Conservation (phyloP, 2,329 filamentous ascomycete species). For the Bertia moriformis region DNA sequence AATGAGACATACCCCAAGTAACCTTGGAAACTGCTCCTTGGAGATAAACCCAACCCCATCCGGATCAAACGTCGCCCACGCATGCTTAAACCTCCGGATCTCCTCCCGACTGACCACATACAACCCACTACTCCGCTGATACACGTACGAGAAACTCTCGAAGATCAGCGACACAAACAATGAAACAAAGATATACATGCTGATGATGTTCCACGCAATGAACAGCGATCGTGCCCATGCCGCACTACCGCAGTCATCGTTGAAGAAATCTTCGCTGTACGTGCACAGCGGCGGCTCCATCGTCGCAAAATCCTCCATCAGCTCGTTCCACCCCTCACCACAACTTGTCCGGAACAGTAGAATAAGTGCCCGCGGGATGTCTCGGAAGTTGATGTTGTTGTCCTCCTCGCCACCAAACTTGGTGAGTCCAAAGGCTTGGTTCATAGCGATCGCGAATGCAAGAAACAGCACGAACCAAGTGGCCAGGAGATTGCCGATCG, state of each 20-base stretch:
- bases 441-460: constrained; percentile 90
- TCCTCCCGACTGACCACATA: constrained; percentile 84
- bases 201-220: constrained; percentile 95
- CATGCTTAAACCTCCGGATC: constrained; percentile 92
- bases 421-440: constrained; percentile 88
- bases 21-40: constrained; percentile 74
- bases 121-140: constrained; percentile 87
- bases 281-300: constrained; percentile 74
- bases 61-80: constrained; percentile 91
- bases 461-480: constrained; percentile 97
- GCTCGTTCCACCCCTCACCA: constrained; percentile 88
- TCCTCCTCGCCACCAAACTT: constrained; percentile 63
- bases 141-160: constrained; percentile 98
- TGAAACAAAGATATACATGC: constrained; percentile 99
- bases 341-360: constrained; percentile 84
- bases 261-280: constrained; percentile 54
- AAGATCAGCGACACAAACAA: constrained; percentile 97
- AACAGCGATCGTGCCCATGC: constrained; percentile 81
- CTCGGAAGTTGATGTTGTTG: constrained; percentile 80
- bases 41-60: constrained; percentile 81
- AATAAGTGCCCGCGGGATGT: constrained; percentile 83
- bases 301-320: constrained; percentile 89
- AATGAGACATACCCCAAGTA: constrained; percentile 40
- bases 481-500: constrained; percentile 80
- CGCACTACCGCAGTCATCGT: constrained; percentile 83